These are phyloP conservation scores for Aspergillus olivimuriae DNA, from an alignment of 495 filamentous ascomycete species.

Conservation along the genomic window DNA sequence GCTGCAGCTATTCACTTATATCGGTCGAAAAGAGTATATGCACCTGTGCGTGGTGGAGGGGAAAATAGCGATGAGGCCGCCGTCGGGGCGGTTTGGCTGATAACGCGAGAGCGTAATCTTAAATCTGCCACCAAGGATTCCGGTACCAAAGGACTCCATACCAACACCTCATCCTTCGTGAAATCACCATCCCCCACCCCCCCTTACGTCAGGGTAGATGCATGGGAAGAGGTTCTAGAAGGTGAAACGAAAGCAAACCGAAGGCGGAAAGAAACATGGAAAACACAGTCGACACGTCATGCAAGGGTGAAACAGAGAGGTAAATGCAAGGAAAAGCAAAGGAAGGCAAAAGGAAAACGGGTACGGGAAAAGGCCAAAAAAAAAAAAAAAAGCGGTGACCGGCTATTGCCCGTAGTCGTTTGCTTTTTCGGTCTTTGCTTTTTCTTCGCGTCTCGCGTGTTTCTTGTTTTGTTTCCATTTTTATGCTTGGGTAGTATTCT, in stretches of 20 bases:
- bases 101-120: no score
- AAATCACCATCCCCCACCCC: neutral
- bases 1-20: neutral
- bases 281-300: neutral
- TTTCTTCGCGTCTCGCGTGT: neutral
- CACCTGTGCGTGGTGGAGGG: no score
- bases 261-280: neutral
- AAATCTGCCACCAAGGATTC: no score
- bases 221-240: slow-evolving; percentile 2
- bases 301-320: neutral
- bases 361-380: neutral
- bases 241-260: neutral
- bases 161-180: no score
- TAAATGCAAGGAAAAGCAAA: neutral
- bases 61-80: no score
- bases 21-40: no score
- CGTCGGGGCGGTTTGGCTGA: no score
- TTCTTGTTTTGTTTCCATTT: neutral
- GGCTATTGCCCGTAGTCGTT: neutral
- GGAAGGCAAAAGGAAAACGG: neutral
- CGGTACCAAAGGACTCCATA: no score
- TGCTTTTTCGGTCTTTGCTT: neutral
- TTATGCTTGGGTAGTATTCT: no score
- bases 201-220: slow-evolving; percentile 4
- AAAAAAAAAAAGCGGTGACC: neutral